phyloP scores from a whole-genome alignment of 257 asterid species.

The Capsicum baccatum region DNA sequence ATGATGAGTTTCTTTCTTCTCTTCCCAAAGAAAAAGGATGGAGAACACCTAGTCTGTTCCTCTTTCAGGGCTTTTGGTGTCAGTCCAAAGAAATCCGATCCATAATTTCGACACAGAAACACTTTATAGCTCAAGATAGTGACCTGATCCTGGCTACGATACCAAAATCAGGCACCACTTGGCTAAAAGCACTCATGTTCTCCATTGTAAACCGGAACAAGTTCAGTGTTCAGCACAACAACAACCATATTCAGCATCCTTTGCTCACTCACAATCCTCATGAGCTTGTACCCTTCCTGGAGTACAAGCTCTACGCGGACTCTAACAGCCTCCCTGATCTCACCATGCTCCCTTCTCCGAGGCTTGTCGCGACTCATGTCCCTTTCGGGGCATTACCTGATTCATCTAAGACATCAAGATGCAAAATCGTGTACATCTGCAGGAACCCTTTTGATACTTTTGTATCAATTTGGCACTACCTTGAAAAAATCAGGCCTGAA shows the following conservation, averaged over 20 bases:
- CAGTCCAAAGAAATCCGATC: slow-evolving; percentile 43
- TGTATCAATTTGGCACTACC: slow-evolving; percentile 50
- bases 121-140: slow-evolving; percentile 38
- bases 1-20: slow-evolving; percentile 42
- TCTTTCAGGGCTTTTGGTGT: slow-evolving; percentile 60
- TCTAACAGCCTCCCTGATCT: slow-evolving; percentile 32
- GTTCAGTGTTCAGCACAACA: background rate
- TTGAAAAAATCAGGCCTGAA: slow-evolving; percentile 27
- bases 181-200: slow-evolving; percentile 59
- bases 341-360: slow-evolving; percentile 40
- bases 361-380: slow-evolving; percentile 51
- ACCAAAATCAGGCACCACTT: slow-evolving; percentile 69
- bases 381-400: slow-evolving; percentile 45
- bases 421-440: slow-evolving; percentile 50
- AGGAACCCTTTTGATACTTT: slow-evolving; percentile 57
- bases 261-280: slow-evolving; percentile 58
- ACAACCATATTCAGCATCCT: slow-evolving; percentile 34
- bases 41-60: slow-evolving; percentile 51
- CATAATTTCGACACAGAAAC: slow-evolving; percentile 32
- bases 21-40: slow-evolving; percentile 63
- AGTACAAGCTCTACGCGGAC: slow-evolving; percentile 43
- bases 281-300: slow-evolving; percentile 55
- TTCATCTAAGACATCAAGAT: slow-evolving; percentile 34
- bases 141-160: slow-evolving; percentile 51
- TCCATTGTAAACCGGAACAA: slow-evolving; percentile 39